Evolutionary conservation across 768 basidiomycete species (phyloP).

Genomic region (Suillus variegatus): DNA sequence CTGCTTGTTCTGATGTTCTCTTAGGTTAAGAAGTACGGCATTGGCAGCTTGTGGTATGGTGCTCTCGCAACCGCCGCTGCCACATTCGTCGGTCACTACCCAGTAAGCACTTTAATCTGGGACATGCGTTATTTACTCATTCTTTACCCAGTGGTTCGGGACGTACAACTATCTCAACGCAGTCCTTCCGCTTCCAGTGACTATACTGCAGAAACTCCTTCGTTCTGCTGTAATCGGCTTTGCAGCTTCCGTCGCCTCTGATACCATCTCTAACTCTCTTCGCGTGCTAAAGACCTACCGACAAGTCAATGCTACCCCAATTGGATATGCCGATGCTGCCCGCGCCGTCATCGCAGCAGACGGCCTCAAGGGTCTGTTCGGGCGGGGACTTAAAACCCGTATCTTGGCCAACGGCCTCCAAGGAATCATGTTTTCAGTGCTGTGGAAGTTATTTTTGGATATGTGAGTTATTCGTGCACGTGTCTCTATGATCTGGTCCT

Average conservation of each 20-base stretch:
- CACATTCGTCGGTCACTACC: conserved; percentile 92
- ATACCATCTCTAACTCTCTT: conserved; percentile 84
- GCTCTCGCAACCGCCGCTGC: conserved; percentile 91
- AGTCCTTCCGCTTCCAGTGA: conserved; percentile 58
- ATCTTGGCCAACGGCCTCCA: conserved; percentile 91
- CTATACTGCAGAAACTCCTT: conserved; percentile 54
- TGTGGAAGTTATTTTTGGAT: conserved; percentile 92
- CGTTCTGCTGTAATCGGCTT: conserved; percentile 94
- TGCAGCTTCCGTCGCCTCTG: conserved; percentile 80
- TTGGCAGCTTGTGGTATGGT: conserved; percentile 85
- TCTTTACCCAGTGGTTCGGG: conserved; percentile 65
- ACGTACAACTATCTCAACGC: conserved; percentile 82
- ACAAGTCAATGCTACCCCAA: conserved; percentile 81
- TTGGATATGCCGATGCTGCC: conserved; percentile 80
- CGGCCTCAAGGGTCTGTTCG: conserved; percentile 79
- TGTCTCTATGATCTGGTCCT: background rate
- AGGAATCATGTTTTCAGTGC: conserved; percentile 84
- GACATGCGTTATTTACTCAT: background rate
- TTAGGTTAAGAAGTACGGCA: conserved; percentile 73
- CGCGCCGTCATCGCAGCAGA: conserved; percentile 73
- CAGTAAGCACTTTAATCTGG: conserved; percentile 45
- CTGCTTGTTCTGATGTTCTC: conserved; percentile 1
- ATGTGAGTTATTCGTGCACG: conserved; percentile 52
- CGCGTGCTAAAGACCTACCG: conserved; percentile 95
- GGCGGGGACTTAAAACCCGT: conserved; percentile 87